phyloP scores from a whole-genome alignment of 2,329 filamentous ascomycete species.

The Calonectria naviculata region DNA sequence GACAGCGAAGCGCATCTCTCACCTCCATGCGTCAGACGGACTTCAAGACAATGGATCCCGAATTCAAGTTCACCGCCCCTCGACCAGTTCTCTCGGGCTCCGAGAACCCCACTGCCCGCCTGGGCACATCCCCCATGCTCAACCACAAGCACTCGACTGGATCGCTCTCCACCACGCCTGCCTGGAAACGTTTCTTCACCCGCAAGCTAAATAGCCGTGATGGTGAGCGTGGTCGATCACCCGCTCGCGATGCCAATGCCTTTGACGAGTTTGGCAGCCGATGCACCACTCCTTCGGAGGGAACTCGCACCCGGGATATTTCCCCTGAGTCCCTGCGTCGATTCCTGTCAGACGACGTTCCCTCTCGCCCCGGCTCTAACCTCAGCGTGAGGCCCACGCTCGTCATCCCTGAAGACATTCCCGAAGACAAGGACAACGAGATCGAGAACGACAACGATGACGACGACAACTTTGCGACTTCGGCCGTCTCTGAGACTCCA shows the following conservation, averaged over 20 bases:
- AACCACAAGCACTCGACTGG: slow-evolving; percentile 55
- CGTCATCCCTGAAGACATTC: slow-evolving; percentile 49
- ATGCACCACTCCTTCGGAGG: slow-evolving; percentile 48
- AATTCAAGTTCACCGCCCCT: slow-evolving; percentile 79
- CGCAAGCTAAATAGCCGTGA: slow-evolving; percentile 52
- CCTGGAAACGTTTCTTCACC: slow-evolving; percentile 64
- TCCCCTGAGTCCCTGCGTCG: slow-evolving; percentile 66
- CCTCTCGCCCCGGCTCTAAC: slow-evolving; percentile 40
- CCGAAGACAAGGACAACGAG: slow-evolving; percentile 39
- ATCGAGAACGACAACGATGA: slow-evolving; percentile 68
- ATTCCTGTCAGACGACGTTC: slow-evolving; percentile 61
- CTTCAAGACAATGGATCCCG: slow-evolving; percentile 81
- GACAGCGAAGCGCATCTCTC: slow-evolving; percentile 73
- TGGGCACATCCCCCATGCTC: slow-evolving; percentile 46
- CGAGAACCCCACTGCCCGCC: slow-evolving; percentile 36
- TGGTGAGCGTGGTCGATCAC: slow-evolving; percentile 47
- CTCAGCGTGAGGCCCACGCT: slow-evolving; percentile 45
- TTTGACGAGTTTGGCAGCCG: slow-evolving; percentile 28
- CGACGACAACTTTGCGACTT: slow-evolving; percentile 72
- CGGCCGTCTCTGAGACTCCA: slow-evolving; percentile 57
- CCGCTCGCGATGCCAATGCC: slow-evolving; percentile 35
- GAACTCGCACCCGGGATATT: slow-evolving; percentile 60
- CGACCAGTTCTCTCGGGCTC: slow-evolving; percentile 61
- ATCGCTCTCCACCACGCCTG: slow-evolving; percentile 60
- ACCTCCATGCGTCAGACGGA: slow-evolving; percentile 68